Base-by-base conservation (phyloP, 2,329 filamentous ascomycete species). In the Penicillium sp. region DNA sequence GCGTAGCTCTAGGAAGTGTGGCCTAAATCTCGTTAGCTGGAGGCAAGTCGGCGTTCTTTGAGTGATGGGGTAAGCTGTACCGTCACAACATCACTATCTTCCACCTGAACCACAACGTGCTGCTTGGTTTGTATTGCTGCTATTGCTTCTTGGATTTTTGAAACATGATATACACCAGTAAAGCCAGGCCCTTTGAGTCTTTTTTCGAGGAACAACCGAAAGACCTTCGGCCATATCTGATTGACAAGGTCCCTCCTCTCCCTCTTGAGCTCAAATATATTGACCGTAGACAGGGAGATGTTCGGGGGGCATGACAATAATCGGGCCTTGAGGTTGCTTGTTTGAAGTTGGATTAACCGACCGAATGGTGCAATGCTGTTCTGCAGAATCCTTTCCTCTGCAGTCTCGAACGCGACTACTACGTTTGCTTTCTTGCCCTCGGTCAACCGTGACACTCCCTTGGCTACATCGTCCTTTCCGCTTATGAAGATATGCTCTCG, bases 331-430 rank as follows among this genome's bases (percentile, higher is more conserved):
- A 57, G 42, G 9, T 61, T 51, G 9, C 41, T 56, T 34, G 59
- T 62, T 8, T 58, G 60, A 45, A 74, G 54, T 25, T 72, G 68
- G 15, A 75, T 56, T 31, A 74, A 66, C 23, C 57, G 62, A 2
- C 72, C 71, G 50, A 64, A 69, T 16, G 57, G 32, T 1, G 66
- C 62, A 23, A 66, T 48, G 45, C 59, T 63, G 7, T 13, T 37
- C 2, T 46, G 50, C 2, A 54, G 8, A 0, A 13, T 16, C 4
- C 23, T 25, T 7, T 50, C 46, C 3, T 49, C 41, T 9, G 18
- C 4, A 4, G 29, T 32, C 3, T 46, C 21, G 32, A 54, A 56
- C 15, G 60, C 57, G 9, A 69, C 50, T 2, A 65, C 48, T 5
- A 62, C 46, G 13, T 63, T 53, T 6, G 61, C 56, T 6, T 50